Conservation (phyloP, 805 yeast genomes). For the Starmerella apicola region DNA sequence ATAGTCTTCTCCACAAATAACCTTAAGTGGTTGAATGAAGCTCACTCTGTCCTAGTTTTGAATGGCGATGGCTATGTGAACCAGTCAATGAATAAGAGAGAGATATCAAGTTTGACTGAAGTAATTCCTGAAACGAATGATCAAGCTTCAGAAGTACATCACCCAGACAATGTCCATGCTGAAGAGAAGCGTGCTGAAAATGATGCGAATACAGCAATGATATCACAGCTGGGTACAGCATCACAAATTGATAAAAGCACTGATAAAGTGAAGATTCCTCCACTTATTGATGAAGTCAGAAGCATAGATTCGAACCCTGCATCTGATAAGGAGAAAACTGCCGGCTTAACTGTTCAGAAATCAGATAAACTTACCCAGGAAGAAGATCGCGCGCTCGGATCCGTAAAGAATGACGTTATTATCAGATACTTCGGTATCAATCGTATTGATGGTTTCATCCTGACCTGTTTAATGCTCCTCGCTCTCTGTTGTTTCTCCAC, state of each 20-base stretch:
- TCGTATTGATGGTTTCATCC: slow-evolving; percentile 1
- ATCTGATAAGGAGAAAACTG: not conserved
- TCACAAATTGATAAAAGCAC: not conserved
- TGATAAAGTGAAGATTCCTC: too few relatives aligned
- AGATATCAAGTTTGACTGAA: too few relatives aligned
- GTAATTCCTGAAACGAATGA: not conserved
- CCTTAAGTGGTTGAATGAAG: slow-evolving; percentile 51
- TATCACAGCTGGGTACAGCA: too few relatives aligned
- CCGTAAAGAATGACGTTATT: slow-evolving; percentile 7
- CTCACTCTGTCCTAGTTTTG: slow-evolving; percentile 56
- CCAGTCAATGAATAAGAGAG: not conserved
- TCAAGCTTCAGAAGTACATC: not conserved
- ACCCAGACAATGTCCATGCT: not conserved
- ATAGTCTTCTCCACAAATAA: slow-evolving; percentile 77
- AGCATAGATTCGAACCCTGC: too few relatives aligned
- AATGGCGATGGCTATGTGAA: slow-evolving; percentile 37
- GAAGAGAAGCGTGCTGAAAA: not conserved
- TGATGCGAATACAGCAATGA: not conserved
- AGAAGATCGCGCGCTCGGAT: slow-evolving; percentile 11
- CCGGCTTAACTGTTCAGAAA: too few relatives aligned
- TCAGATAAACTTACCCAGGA: not conserved
- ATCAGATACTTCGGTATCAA: slow-evolving; percentile 11
- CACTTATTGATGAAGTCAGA: too few relatives aligned
- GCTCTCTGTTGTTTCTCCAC: slow-evolving; percentile 30
- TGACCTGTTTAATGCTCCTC: not conserved